These are phyloP conservation scores for Cryptosporidium baileyi DNA, from an alignment of 169 alveolate genomes.

Conservation along the genomic window DNA sequence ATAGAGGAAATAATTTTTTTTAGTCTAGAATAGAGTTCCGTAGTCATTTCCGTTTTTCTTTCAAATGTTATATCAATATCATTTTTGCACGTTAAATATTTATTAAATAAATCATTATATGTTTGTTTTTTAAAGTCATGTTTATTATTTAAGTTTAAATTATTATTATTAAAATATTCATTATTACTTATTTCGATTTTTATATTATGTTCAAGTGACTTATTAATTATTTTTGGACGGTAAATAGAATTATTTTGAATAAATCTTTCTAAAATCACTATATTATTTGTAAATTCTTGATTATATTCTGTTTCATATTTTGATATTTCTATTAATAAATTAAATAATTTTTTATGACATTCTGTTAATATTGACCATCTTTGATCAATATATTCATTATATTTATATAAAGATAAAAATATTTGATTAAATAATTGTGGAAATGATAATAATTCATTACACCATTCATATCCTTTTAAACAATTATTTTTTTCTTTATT, in stretches of 20 bases:
- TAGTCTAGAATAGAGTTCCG: not conserved
- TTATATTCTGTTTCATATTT: not conserved
- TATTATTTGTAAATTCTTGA: not conserved
- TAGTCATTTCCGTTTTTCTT: not conserved
- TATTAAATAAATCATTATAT: not conserved
- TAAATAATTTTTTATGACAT: slow-evolving; percentile 3
- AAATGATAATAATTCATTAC: slow-evolving; percentile 29
- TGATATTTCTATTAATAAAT: not conserved
- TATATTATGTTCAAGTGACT: no score
- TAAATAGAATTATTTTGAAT: not conserved
- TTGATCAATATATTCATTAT: slow-evolving; percentile 52
- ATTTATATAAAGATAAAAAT: slow-evolving; percentile 14
- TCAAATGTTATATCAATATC: slow-evolving; percentile 54
- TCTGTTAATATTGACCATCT: slow-evolving; percentile 25
- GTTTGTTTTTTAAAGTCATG: not conserved
- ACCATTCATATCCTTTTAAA: slow-evolving; percentile 34
- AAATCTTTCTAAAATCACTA: not conserved
- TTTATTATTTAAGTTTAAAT: not conserved
- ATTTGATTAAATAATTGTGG: slow-evolving; percentile 27
- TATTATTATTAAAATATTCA: not conserved
- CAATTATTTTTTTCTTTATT: no score
- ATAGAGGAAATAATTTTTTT: slow-evolving; percentile 6
- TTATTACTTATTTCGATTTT: not conserved
- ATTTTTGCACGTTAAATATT: slow-evolving; percentile 10
- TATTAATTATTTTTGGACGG: no score